phyloP scores from a whole-genome alignment of 2,329 filamentous ascomycete genomes.

The Pseudocercospora eumusae region DNA sequence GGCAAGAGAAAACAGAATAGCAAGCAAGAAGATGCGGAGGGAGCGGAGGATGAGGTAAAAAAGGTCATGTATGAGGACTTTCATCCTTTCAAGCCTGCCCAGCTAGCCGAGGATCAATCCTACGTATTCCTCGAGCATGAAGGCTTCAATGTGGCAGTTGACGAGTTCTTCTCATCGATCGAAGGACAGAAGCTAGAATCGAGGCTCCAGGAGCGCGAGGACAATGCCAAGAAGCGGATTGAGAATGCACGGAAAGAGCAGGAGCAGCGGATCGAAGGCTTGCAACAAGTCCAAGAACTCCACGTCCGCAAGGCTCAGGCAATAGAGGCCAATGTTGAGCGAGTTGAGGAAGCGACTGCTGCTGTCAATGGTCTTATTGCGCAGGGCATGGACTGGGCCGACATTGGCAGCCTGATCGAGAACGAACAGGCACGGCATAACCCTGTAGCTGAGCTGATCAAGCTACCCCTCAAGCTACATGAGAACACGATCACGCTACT shows the following conservation, averaged over 20 bases:
- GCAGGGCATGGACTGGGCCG: conserved; percentile 96
- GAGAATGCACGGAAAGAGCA: conserved; percentile 84
- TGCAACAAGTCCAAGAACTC: conserved; percentile 77
- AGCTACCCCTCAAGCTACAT: conserved; percentile 81
- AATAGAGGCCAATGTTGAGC: conserved; percentile 85
- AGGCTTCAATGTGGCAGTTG: conserved; percentile 88
- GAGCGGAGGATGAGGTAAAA: conserved; percentile 45
- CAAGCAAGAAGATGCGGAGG: conserved; percentile 35
- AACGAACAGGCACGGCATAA: conserved; percentile 80
- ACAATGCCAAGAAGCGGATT: conserved; percentile 77
- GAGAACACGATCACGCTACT: conserved; percentile 84
- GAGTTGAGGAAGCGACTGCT: conserved; percentile 89
- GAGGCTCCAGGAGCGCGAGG: conserved; percentile 76
- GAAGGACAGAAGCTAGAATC: conserved; percentile 92
- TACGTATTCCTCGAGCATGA: conserved; percentile 74
- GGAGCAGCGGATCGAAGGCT: conserved; percentile 75
- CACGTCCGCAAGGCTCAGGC: conserved; percentile 87
- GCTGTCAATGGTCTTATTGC: conserved; percentile 88
- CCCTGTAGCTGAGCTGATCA: conserved; percentile 82
- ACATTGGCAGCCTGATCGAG: conserved; percentile 84
- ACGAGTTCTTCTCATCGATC: conserved; percentile 95
- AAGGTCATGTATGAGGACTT: conserved; percentile 81
- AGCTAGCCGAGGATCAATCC: conserved; percentile 68
- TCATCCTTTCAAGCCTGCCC: conserved; percentile 83
- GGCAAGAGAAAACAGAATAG: conserved; percentile 56